A percentile compares a stretch with the other conserved stretches of the same genome.
Conservation (phyloP, 192 early-diverging fungal species). For the Podila epigama region DNA sequence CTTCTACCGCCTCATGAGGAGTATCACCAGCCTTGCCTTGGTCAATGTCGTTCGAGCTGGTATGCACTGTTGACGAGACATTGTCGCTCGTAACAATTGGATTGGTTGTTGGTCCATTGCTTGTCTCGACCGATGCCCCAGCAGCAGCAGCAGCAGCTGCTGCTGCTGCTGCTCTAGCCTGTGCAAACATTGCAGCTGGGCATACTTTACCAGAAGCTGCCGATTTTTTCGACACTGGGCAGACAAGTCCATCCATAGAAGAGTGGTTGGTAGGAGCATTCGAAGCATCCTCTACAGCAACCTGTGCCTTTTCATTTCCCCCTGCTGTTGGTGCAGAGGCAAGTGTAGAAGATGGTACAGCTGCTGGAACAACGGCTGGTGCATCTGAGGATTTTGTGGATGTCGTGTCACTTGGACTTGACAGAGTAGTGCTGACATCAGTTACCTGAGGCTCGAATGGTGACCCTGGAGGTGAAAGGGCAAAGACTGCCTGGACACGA, state of each 20-base stretch:
- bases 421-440: neutral
- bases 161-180: constrained; percentile 17
- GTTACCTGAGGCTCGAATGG: neutral
- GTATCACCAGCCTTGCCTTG: too few relatives aligned
- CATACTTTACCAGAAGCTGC: constrained; percentile 41
- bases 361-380: neutral
- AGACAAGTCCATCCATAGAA: constrained; percentile 10
- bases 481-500: constrained; percentile 11
- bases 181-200: constrained; percentile 44
- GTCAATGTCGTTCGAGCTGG: too few relatives aligned
- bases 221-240: constrained; percentile 40
- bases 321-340: neutral
- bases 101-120: neutral
- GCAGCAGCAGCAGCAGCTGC: neutral
- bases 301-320: too few relatives aligned
- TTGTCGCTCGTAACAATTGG: neutral
- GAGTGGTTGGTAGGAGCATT: neutral
- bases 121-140: neutral
- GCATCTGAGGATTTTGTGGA: neutral
- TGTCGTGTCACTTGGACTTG: neutral
- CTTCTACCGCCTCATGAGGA: too few relatives aligned
- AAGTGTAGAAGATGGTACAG: neutral
- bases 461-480: neutral
- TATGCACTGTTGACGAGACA: too few relatives aligned
- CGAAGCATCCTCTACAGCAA: too few relatives aligned